A percentile compares a stretch with the other conserved stretches of the same genome.
Conservation (phyloP, 2,329 filamentous ascomycete species). For the Endothia cerciana region DNA sequence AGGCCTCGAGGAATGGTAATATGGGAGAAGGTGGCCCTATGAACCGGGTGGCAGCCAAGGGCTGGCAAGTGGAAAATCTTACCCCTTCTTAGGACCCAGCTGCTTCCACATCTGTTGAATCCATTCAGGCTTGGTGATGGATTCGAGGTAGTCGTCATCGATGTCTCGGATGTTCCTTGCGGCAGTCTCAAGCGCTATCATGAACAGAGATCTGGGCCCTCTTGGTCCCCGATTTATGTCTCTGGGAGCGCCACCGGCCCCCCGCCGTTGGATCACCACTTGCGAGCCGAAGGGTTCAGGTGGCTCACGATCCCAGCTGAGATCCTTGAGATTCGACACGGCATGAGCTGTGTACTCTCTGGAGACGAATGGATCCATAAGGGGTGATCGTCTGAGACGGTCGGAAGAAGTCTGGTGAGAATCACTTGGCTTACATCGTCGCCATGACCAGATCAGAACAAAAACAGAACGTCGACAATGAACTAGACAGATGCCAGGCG, state of each 20-base stretch:
- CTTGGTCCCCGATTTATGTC: not conserved
- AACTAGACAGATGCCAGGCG: not conserved
- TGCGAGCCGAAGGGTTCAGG: not conserved
- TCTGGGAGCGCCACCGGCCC: too few species aligned
- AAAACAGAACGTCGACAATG: not conserved
- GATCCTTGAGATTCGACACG: constrained; percentile 16
- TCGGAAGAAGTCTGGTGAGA: not conserved
- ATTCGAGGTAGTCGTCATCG: not conserved
- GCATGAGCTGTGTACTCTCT: constrained; percentile 19
- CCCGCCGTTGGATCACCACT: not conserved
- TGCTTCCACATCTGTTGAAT: not conserved
- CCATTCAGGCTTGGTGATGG: not conserved
- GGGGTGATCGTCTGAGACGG: not conserved
- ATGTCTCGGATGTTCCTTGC: constrained; percentile 4
- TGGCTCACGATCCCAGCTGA: constrained; percentile 11
- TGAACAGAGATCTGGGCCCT: constrained; percentile 1
- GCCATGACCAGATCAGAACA: not conserved
- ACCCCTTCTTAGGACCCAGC: not conserved
- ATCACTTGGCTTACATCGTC: not conserved
- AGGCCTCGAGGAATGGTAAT: not conserved
- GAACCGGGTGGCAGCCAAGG: not conserved
- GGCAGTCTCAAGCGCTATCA: not conserved
- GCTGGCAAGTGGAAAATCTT: not conserved
- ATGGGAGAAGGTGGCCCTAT: not conserved
- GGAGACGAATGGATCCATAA: constrained; percentile 19